Percentiles rank a stretch among this genome's conserved stretches.
Evolutionary conservation across 306 rosid species (phyloP).

Genomic region (Lotus japonicus): DNA sequence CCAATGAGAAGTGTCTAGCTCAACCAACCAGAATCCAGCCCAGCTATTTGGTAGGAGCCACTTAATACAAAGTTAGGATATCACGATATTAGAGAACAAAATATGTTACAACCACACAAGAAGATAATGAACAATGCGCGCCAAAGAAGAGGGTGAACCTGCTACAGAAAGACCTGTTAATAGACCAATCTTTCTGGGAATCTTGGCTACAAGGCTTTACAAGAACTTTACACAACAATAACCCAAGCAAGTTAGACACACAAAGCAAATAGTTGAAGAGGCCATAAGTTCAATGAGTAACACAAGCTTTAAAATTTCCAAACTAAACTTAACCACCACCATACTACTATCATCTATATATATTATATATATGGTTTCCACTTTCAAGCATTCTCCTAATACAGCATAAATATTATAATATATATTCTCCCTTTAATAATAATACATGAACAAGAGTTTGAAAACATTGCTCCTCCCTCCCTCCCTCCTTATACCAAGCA

Average conservation of each 20-base stretch:
- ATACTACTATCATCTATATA: conserved; percentile 8
- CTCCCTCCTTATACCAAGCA: neutral
- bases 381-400: neutral
- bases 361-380: neutral
- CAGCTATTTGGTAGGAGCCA: neutral
- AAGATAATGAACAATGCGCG: neutral
- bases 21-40: neutral
- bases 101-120: neutral
- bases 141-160: too few species aligned
- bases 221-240: neutral
- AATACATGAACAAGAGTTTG: conserved; percentile 11
- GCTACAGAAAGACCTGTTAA: neutral
- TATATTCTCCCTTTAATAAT: conserved; percentile 10
- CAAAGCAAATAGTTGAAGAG: neutral
- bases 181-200: neutral
- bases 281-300: neutral
- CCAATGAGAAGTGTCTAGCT: neutral
- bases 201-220: neutral
- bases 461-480: conserved; percentile 7
- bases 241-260: neutral
- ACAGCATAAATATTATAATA: conserved; percentile 19
- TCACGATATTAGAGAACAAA: neutral
- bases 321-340: conserved; percentile 13
- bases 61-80: neutral
- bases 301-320: neutral